Evolutionary conservation across 495 filamentous ascomycete species (phyloP), one percentile per base, ranked within the genome.

Genomic region (Aspergillus biplanus): DNA sequence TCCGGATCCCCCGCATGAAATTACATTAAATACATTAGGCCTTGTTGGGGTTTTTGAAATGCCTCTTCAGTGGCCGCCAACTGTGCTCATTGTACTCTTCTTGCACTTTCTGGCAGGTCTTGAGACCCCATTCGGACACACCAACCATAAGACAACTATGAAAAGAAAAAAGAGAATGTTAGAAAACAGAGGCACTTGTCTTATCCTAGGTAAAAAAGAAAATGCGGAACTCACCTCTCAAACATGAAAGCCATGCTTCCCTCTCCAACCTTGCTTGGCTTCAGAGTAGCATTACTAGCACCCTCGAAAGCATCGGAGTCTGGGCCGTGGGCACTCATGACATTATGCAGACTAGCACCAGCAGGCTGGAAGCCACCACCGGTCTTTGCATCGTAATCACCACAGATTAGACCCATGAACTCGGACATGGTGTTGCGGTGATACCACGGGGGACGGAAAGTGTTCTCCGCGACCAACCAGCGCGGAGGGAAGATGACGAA

Each of bases 41-140:
- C 71, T 79, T 84, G 54, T 82, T 71, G 4, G 89, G 87, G 62
- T 83, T 80, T 73, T 83, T 81, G 80, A 96, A 97, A 71, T 91
- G 88, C 44, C 89, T 80, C 76, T 91, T 89, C 64, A 96, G 71
- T 7, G 87, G 86, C 37, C 83, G 85, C 93, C 93, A 97, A 73
- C 90, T 94, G 75, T 96, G 89, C 56, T 87, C 86, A 70, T 88
- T 94, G 68, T 97, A 96, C 58, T 84, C 85, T 64, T 86, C 82
- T 76, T 97, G 93, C 42, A 96, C 89, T 80, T 94, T 96, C 68
- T 84, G 80, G 67, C 92, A 96, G 50, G 82, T 87, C 75, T 90
- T 89, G 56, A 96, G 74, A 0, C 92, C 93, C 93, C 93, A 97
- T 65, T 94, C 90, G 15, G 92, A 96, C 13, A 96, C 92, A 5